phyloP scores from a whole-genome alignment of 2,329 filamentous ascomycete species.

The Alternaria ethzedia region DNA sequence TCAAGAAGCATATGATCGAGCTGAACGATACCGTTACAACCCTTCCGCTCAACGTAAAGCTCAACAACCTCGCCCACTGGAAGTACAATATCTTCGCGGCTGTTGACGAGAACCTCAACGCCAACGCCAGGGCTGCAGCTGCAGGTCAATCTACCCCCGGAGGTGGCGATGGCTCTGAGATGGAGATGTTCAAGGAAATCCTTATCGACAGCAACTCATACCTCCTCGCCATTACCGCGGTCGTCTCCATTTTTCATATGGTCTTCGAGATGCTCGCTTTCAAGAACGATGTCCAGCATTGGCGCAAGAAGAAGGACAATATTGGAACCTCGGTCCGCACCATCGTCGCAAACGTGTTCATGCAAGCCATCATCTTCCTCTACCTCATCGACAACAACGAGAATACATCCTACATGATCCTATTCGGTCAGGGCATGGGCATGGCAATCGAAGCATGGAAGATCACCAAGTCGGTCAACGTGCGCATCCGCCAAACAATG shows the following conservation, averaged over 20 bases:
- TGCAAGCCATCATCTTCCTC: constrained; percentile 94
- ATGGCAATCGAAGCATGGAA: constrained; percentile 87
- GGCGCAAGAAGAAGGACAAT: constrained; percentile 99
- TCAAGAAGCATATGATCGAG: constrained; percentile 87
- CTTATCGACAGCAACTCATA: constrained; percentile 93
- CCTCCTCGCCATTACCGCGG: constrained; percentile 80
- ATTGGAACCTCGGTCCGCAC: constrained; percentile 95
- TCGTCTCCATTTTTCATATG: constrained; percentile 90
- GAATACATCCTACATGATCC: constrained; percentile 98
- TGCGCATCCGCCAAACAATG: constrained; percentile 74
- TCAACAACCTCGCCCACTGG: constrained; percentile 84
- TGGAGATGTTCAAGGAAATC: constrained; percentile 97
- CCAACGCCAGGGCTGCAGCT: constrained; percentile 78
- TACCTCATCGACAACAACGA: constrained; percentile 98
- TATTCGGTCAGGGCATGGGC: constrained; percentile 88
- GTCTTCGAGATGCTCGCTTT: constrained; percentile 95
- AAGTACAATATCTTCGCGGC: constrained; percentile 86
- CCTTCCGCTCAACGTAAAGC: constrained; percentile 80
- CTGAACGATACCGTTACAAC: constrained; percentile 88
- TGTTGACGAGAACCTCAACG: constrained; percentile 86
- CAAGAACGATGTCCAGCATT: constrained; percentile 96
- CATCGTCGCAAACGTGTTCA: constrained; percentile 96
- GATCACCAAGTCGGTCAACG: constrained; percentile 92
- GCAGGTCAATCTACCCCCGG: constrained; percentile 72
- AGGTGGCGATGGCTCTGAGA: constrained; percentile 87